These are phyloP conservation scores for Suillus variegatus DNA, from an alignment of 768 basidiomycete genomes.

Conservation along the genomic window DNA sequence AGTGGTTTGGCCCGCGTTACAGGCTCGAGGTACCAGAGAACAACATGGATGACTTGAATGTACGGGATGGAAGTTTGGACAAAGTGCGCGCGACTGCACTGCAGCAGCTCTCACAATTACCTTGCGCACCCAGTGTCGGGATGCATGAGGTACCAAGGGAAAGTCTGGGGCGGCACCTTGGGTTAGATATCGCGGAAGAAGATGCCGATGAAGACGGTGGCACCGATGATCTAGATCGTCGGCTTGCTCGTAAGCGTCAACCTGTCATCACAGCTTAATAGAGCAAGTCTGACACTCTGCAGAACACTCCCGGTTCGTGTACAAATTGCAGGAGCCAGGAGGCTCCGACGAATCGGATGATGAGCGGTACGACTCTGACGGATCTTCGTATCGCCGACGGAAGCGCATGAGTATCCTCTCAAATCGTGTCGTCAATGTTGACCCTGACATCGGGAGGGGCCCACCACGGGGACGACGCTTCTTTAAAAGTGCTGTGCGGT, in stretches of 20 bases:
- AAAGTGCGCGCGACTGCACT: conserved; percentile 68
- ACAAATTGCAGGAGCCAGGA: conserved; percentile 54
- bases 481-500: conserved; percentile 50
- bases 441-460: conserved; percentile 33
- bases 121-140: conserved; percentile 80
- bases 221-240: conserved; percentile 65
- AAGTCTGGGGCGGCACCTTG: conserved; percentile 63
- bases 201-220: conserved; percentile 38
- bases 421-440: conserved; percentile 56
- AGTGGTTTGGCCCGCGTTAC: conserved; percentile 97
- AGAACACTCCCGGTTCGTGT: conserved; percentile 72
- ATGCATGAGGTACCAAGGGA: conserved; percentile 83
- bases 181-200: conserved; percentile 51
- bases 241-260: conserved; percentile 64
- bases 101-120: conserved; percentile 57
- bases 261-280: not conserved
- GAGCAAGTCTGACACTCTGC: conserved; percentile 2
- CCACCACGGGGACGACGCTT: conserved; percentile 48
- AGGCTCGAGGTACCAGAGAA: conserved; percentile 87
- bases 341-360: conserved; percentile 50
- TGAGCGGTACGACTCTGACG: conserved; percentile 51
- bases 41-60: conserved; percentile 94
- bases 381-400: conserved; percentile 42
- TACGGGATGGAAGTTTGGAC: conserved; percentile 77
- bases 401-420: conserved; percentile 73